Evolutionary conservation across 179 eudicot species (phyloP), one percentile per base, ranked within the genome.

Genomic region (Camellia oleifera): DNA sequence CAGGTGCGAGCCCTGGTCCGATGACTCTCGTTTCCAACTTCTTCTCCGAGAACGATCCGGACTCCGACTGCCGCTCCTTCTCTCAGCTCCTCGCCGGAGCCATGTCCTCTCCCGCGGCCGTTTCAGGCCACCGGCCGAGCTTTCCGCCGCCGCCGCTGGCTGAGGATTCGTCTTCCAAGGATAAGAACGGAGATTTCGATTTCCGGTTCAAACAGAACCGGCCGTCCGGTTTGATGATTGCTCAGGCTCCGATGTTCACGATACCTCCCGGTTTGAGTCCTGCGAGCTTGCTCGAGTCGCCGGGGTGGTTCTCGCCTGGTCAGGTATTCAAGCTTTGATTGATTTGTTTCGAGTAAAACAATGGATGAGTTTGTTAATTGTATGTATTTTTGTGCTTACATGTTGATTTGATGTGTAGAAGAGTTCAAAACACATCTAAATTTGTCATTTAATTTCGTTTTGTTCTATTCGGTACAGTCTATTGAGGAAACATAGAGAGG

Each of bases 41-140:
- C 84, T 94, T 94, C 84, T 80, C 94, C 42, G 93, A 90, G n/a
- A 86, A 87, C 73, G 97, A 92, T 70, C 88, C 92, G 12, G 92
- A 91, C 12, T 76, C 88, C 4, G 97, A 92, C 14, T 88, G 82
- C 74, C 89, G 93, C 17, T 90, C 95, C 26, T 94, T 94, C 81
- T 94, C 95, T 57, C 95, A 92, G 88, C 90, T 94, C 1, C 89
- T 94, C 23, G 91, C 97, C 57, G 97, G 97, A 3, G 97, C 92
- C 78, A 85, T 84, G 87, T 44, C 83, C 17, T 88, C 97, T 4
- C 94, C 96, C 23, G 68, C 78, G 5, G 73, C 82, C 5, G 61
- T 68, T 12, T 48, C 73, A 12, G 61, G 26, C 44, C 78, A 14
- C 11, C 45, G 77, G 11, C 82, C 84, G 17, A 63, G 56, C 10